Percentiles rank a stretch among this genome's conserved stretches.
Conservation (phyloP, 2,329 filamentous ascomycete genomes). For the Colletotrichum sp. region DNA sequence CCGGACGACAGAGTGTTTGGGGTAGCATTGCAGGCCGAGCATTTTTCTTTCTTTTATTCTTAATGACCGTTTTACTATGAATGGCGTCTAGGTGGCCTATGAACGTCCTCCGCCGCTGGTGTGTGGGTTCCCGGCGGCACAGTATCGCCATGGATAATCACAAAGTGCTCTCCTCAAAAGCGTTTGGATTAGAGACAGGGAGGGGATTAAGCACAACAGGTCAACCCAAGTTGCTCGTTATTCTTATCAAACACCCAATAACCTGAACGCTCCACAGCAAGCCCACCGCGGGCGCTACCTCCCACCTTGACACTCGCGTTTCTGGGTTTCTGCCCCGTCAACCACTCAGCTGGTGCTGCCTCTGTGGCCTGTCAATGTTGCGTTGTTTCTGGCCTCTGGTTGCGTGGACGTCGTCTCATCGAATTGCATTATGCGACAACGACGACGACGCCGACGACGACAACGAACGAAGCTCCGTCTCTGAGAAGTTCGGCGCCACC, state of each 20-base stretch:
- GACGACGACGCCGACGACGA: background rate
- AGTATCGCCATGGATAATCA: background rate
- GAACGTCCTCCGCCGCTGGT: background rate
- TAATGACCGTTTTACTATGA: background rate
- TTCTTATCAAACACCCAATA: background rate
- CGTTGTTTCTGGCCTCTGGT: background rate
- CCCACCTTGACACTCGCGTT: background rate
- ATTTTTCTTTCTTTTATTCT: background rate
- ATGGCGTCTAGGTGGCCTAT: background rate
- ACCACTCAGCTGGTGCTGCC: background rate
- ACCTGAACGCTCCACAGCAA: background rate
- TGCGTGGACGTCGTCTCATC: background rate
- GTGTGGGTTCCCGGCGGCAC: background rate
- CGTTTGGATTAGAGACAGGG: background rate
- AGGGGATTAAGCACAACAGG: background rate
- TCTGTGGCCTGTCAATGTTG: background rate
- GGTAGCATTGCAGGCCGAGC: background rate
- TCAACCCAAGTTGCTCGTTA: background rate
- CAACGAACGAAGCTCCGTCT: background rate
- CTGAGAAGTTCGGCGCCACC: conserved; percentile 6
- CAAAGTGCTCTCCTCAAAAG: background rate
- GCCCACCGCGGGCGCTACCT: background rate
- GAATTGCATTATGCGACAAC: background rate
- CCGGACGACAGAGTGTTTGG: background rate
- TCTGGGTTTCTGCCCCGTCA: background rate